These are phyloP conservation scores for Saturnispora serradocipensis DNA, from an alignment of 805 yeast genomes.

Conservation along the genomic window DNA sequence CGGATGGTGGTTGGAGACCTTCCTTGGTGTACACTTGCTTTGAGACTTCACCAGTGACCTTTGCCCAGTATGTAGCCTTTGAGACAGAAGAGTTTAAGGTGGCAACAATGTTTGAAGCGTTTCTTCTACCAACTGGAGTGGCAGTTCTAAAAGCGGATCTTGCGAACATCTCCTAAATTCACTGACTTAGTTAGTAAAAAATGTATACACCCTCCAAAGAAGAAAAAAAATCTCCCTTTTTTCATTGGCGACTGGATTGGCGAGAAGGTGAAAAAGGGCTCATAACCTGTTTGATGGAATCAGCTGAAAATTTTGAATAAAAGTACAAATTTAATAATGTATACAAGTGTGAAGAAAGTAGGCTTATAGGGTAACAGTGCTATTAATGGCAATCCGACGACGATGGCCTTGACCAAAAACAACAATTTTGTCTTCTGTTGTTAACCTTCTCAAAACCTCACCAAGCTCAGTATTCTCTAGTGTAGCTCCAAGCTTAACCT, in stretches of 20 bases:
- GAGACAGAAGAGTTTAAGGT: conserved; percentile 29
- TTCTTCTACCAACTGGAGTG: conserved; percentile 28
- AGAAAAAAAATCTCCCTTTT: background rate
- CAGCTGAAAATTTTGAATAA: background rate
- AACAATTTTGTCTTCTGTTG: conserved; percentile 58
- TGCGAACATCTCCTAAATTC: conserved; percentile 22
- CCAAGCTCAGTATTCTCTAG: conserved; percentile 66
- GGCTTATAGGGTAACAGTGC: conserved; percentile 5
- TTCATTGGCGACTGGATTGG: background rate
- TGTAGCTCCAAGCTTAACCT: conserved; percentile 53
- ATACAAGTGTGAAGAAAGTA: background rate
- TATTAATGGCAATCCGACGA: conserved; percentile 40
- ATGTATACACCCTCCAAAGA: background rate
- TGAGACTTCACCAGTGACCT: conserved; percentile 43
- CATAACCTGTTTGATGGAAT: background rate
- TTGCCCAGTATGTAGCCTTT: conserved; percentile 70
- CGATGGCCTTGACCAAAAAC: conserved; percentile 67
- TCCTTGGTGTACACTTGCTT: conserved; percentile 84
- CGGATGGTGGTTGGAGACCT: conserved; percentile 85
- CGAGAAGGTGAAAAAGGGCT: background rate
- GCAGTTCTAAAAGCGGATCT: conserved; percentile 26
- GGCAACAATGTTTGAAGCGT: conserved; percentile 29
- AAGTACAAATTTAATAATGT: background rate
- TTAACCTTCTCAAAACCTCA: conserved; percentile 58
- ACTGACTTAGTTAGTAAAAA: background rate